These are phyloP conservation scores for Asterophora lycoperdoides DNA, from an alignment of 768 basidiomycete species.

Conservation along the genomic window DNA sequence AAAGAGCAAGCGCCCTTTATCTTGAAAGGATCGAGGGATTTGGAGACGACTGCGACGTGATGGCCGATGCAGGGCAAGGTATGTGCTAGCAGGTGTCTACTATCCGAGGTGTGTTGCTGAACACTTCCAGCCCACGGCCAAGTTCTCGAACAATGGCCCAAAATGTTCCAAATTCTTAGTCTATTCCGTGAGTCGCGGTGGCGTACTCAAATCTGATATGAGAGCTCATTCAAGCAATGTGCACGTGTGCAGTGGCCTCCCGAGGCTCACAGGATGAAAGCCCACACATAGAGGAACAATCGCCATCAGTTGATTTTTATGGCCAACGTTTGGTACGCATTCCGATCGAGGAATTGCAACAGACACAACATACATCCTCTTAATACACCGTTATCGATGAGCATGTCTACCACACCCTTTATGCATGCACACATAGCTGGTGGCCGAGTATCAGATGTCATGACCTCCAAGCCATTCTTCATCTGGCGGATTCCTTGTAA, in stretches of 20 bases:
- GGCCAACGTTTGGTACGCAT: constrained; percentile 72
- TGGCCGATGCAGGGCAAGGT: constrained; percentile 78
- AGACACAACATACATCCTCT: constrained; percentile 30
- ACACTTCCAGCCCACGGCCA: constrained; percentile 59
- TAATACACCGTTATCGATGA: constrained; percentile 10
- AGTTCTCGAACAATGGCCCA: constrained; percentile 76
- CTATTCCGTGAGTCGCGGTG: constrained; percentile 53
- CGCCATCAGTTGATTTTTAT: constrained; percentile 15
- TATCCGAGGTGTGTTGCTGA: neutral
- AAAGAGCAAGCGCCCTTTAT: constrained; percentile 58
- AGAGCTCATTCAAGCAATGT: neutral
- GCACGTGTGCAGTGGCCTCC: constrained; percentile 41
- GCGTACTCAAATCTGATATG: neutral
- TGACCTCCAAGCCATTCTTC: constrained; percentile 39
- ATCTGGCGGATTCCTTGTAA: constrained; percentile 42
- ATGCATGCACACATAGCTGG: neutral
- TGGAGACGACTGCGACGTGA: constrained; percentile 68
- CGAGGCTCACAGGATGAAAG: constrained; percentile 33
- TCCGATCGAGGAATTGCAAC: constrained; percentile 62
- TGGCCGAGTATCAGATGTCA: constrained; percentile 22
- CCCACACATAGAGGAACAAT: constrained; percentile 3
- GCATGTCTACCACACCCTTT: neutral
- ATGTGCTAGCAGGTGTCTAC: constrained; percentile 1
- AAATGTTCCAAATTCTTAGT: constrained; percentile 74
- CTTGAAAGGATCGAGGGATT: constrained; percentile 65